Conservation (phyloP, 495 filamentous ascomycete genomes). For the Echria macrotheca region DNA sequence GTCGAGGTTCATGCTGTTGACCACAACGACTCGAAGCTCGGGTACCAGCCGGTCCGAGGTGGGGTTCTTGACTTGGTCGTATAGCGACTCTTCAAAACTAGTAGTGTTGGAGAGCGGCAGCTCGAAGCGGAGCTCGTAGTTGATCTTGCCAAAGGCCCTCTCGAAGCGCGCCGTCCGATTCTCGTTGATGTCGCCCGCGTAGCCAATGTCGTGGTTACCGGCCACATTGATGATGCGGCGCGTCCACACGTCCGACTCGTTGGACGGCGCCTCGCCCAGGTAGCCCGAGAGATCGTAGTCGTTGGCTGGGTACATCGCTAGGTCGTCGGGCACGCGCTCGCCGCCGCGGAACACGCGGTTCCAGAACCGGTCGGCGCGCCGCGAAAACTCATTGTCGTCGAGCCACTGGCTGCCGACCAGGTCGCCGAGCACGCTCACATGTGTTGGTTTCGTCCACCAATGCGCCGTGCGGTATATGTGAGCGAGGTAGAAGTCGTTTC, state of each 20-base stretch:
- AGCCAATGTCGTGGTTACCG: slow-evolving; percentile 95
- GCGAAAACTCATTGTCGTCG: slow-evolving; percentile 71
- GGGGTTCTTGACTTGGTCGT: slow-evolving; percentile 27
- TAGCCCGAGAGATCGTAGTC: slow-evolving; percentile 49
- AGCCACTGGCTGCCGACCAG: slow-evolving; percentile 97
- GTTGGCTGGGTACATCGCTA: slow-evolving; percentile 42
- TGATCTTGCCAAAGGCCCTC: slow-evolving; percentile 71
- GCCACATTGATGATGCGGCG: slow-evolving; percentile 77
- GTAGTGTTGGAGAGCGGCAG: slow-evolving; percentile 43
- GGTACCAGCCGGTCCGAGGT: slow-evolving; percentile 42
- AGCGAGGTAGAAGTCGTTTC: slow-evolving; percentile 91
- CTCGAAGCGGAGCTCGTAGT: slow-evolving; percentile 79
- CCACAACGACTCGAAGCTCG: slow-evolving; percentile 71
- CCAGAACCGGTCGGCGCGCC: slow-evolving; percentile 73
- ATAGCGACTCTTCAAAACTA: slow-evolving; percentile 21
- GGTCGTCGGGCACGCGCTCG: slow-evolving; percentile 61
- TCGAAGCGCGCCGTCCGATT: slow-evolving; percentile 74
- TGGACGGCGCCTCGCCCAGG: slow-evolving; percentile 22
- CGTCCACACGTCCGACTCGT: too few relatives aligned
- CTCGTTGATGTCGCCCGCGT: slow-evolving; percentile 78
- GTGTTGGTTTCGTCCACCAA: slow-evolving; percentile 78
- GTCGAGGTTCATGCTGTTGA: slow-evolving; percentile 92
- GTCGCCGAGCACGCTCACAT: slow-evolving; percentile 85
- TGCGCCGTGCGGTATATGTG: slow-evolving; percentile 84
- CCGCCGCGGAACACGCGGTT: slow-evolving; percentile 65